Conservation (phyloP, 305 asterid genomes). For the Fraxinus dipetala region DNA sequence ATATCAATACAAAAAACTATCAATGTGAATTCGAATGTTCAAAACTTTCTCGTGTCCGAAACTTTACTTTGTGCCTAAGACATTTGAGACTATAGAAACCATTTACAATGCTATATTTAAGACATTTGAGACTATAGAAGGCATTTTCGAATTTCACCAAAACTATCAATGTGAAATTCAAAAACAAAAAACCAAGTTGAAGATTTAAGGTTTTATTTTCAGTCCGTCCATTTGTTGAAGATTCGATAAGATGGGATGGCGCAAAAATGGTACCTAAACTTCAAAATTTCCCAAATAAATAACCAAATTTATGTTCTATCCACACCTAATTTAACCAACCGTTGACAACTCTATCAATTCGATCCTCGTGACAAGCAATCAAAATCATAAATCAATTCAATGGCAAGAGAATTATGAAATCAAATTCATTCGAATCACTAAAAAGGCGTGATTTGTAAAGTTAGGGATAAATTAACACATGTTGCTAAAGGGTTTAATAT, state of each 20-base stretch:
- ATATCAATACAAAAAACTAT: background rate
- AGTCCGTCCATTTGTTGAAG: background rate
- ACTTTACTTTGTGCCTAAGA: background rate
- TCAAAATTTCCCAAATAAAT: background rate
- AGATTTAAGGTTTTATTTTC: background rate
- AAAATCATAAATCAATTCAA: background rate
- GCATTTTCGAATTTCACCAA: too few relatives aligned
- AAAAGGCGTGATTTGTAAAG: background rate
- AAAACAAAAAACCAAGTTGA: background rate
- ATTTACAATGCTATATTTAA: too few relatives aligned
- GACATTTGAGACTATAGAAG: too few relatives aligned
- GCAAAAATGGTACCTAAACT: background rate
- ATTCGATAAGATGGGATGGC: background rate
- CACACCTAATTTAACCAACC: background rate
- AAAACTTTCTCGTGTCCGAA: background rate
- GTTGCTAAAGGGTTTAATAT: background rate
- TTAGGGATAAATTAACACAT: background rate
- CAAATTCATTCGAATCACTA: background rate
- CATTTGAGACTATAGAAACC: too few relatives aligned
- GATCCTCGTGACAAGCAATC: background rate
- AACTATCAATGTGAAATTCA: background rate
- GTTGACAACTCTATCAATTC: background rate
- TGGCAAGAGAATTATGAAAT: background rate
- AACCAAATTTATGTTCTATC: background rate
- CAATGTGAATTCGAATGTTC: background rate